Percentiles rank a stretch among this genome's conserved stretches.
Evolutionary conservation across 805 yeast genomes (phyloP).

Genomic region (Tetrapisispora iriomotensis): DNA sequence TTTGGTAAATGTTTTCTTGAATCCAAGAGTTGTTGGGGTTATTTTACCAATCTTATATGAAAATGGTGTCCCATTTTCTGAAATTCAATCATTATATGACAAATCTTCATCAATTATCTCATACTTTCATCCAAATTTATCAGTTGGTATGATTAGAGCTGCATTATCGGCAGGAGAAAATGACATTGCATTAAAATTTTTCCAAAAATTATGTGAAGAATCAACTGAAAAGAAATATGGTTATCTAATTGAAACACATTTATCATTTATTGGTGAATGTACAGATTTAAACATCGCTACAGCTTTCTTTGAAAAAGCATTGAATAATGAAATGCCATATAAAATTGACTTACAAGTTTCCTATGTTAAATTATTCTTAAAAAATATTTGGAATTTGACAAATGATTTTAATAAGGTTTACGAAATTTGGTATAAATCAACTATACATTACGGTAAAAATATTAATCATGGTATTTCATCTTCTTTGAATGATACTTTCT

Average conservation of each 20-base stretch:
- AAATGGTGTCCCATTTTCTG: slow-evolving; percentile 52
- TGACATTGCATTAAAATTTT: slow-evolving; percentile 53
- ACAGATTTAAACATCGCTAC: slow-evolving; percentile 62
- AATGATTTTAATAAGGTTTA: slow-evolving; percentile 49
- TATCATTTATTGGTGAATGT: slow-evolving; percentile 69
- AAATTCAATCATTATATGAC: slow-evolving; percentile 47
- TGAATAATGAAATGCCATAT: slow-evolving; percentile 63
- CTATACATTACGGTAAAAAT: slow-evolving; percentile 47
- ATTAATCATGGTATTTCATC: slow-evolving; percentile 62
- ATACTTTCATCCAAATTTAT: slow-evolving; percentile 37
- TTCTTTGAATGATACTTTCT: slow-evolving; percentile 58
- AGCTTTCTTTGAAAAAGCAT: slow-evolving; percentile 64
- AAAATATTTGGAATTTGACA: slow-evolving; percentile 49
- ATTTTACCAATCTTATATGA: slow-evolving; percentile 58
- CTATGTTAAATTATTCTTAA: slow-evolving; percentile 52
- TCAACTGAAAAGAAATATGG: slow-evolving; percentile 39
- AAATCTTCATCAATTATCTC: slow-evolving; percentile 30
- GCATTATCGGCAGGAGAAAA: slow-evolving; percentile 57
- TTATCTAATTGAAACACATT: slow-evolving; percentile 62
- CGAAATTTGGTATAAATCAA: slow-evolving; percentile 53
- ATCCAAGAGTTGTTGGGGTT: slow-evolving; percentile 58
- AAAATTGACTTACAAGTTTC: slow-evolving; percentile 63
- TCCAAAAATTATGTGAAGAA: slow-evolving; percentile 48
- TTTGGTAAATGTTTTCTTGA: slow-evolving; percentile 37
- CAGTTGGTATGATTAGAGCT: slow-evolving; percentile 66